Conservation (phyloP, 148 eudicot genomes). For the Silene conica region DNA sequence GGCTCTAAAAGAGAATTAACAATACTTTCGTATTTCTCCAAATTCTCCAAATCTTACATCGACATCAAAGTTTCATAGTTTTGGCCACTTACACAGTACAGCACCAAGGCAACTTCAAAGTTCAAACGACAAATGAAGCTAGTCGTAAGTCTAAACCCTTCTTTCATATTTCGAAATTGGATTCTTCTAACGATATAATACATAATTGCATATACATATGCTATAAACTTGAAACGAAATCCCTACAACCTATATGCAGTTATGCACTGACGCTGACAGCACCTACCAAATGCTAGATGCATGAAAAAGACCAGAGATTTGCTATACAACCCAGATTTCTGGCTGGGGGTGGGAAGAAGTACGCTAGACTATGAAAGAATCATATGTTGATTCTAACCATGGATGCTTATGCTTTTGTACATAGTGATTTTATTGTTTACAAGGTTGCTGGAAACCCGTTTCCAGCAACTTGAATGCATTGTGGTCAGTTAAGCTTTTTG, state of each 20-base stretch:
- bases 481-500: slow-evolving; percentile 39
- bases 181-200: slow-evolving; percentile 21
- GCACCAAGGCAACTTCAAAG: neutral
- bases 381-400: slow-evolving; percentile 73
- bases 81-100: neutral
- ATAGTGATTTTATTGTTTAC: slow-evolving; percentile 27
- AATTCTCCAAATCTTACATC: neutral
- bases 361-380: slow-evolving; percentile 51
- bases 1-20: no score
- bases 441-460: slow-evolving; percentile 56
- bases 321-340: slow-evolving; percentile 47
- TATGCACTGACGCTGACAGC: slow-evolving; percentile 21
- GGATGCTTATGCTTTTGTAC: slow-evolving; percentile 36
- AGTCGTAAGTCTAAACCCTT: slow-evolving; percentile 17
- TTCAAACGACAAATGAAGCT: neutral
- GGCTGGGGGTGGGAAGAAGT: slow-evolving; percentile 31
- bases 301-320: slow-evolving; percentile 41
- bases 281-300: slow-evolving; percentile 30
- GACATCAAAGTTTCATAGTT: neutral
- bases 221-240: slow-evolving; percentile 24
- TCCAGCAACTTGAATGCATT: slow-evolving; percentile 46
- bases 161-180: slow-evolving; percentile 41
- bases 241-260: slow-evolving; percentile 28
- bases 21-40: neutral
- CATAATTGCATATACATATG: slow-evolving; percentile 25